Conservation (phyloP, 2,329 filamentous ascomycete genomes). For the Alternaria ventricosa region DNA sequence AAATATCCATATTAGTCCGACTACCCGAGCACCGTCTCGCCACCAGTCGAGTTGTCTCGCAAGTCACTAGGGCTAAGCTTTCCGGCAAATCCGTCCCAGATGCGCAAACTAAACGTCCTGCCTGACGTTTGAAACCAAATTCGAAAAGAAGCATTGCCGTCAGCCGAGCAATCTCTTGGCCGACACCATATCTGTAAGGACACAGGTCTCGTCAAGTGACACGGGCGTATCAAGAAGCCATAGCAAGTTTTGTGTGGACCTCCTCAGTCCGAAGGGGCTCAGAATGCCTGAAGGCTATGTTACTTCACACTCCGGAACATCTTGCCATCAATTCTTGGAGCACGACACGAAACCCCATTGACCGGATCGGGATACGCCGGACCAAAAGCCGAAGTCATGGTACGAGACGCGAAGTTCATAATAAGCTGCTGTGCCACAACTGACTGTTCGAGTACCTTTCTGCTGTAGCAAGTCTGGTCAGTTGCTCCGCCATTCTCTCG, state of each 20-base stretch:
- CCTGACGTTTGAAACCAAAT: slow-evolving; percentile 36
- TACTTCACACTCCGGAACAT: neutral
- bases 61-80: slow-evolving; percentile 22
- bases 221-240: slow-evolving; percentile 11
- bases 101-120: slow-evolving; percentile 34
- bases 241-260: neutral
- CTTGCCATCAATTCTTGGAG: slow-evolving; percentile 3
- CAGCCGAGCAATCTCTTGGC: slow-evolving; percentile 29
- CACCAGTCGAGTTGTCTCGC: slow-evolving; percentile 8
- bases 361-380: slow-evolving; percentile 11
- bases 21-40: neutral
- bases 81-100: slow-evolving; percentile 19
- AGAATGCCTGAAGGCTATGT: slow-evolving; percentile 14
- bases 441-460: slow-evolving; percentile 13
- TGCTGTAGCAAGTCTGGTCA: slow-evolving; percentile 42
- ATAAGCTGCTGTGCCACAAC: slow-evolving; percentile 24
- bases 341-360: slow-evolving; percentile 11
- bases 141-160: slow-evolving; percentile 27
- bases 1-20: neutral
- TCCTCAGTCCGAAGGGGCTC: neutral
- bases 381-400: slow-evolving; percentile 7
- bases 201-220: slow-evolving; percentile 14
- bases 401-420: slow-evolving; percentile 28
- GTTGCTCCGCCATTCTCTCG: slow-evolving; percentile 23
- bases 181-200: slow-evolving; percentile 32